Evolutionary conservation across 148 eudicot genomes (phyloP), one percentile per base, ranked within the genome.

Genomic region (Camellia japonica): DNA sequence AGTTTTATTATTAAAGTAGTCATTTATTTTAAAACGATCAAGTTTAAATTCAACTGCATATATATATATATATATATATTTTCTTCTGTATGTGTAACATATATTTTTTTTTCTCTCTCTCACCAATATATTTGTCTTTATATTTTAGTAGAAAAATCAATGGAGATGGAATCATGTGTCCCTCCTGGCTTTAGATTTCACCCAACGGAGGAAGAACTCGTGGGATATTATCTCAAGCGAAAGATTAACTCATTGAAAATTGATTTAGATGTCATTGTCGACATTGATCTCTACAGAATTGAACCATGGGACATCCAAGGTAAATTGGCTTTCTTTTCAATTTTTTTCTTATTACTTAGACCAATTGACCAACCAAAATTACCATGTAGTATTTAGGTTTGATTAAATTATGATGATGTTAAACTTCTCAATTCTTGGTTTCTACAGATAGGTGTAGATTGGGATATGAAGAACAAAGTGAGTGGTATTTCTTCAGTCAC

Each of bases 261-360:
- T 77, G 98, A 94, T 80, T 83, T 91, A 7, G 93, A 93, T 80
- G 93, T 94, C 77, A 91, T 94, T 18, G 79, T 81, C 73, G 98
- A 91, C 69, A 65, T 94, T 78, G 98, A 94, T 87, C 95, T 94
- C 71, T 94, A 94, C 77, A 77, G 87, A 72, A 94, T 94, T 83
- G 98, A 94, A 83, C 98, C 98, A 23, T 93, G 98, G 98, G 97
- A 94, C 81, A 91, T 93, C 78, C 89, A 90, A 92, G 98, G 98
- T 92, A 81, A 12, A 0, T 56, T 16, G 9, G 52, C 52, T 49
- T 49, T 49, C 52, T 49, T 49, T 49, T 49, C 52, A 49, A 49
- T 0, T 49, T 49, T 49, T 49, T 49, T 49, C 38, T 49, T 4
- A 49, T 49, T 4, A 49, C 52, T 49, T 49, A 7, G 52, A 49